Conservation (phyloP, 805 yeast genomes). For the Saturnispora quitensis region DNA sequence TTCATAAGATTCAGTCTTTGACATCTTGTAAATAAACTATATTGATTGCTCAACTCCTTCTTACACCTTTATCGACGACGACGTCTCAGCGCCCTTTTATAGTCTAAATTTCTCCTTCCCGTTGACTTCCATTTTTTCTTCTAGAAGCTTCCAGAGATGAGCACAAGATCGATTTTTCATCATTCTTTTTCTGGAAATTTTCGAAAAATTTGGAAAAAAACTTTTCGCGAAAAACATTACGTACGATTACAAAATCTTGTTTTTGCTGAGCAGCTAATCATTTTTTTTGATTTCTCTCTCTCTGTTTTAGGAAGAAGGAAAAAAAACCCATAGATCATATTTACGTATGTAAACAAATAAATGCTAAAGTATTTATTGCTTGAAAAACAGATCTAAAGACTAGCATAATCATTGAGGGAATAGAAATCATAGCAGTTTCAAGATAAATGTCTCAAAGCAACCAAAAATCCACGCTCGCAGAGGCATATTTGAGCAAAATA, state of each 20-base stretch:
- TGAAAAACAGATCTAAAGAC: not conserved
- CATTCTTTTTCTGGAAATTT: not conserved
- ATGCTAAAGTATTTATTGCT: not conserved
- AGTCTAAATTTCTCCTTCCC: not conserved
- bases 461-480: conserved; percentile 4
- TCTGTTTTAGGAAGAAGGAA: not conserved
- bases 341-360: not conserved
- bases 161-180: not conserved
- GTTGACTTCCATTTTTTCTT: not conserved
- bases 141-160: conserved; percentile 6
- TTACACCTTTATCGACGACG: not conserved
- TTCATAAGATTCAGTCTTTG: conserved; percentile 72
- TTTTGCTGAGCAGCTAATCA: not conserved
- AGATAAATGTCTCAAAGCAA: not conserved
- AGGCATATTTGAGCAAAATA: conserved; percentile 4
- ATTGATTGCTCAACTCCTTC: not conserved
- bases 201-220: not conserved
- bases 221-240: not conserved
- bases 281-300: not conserved
- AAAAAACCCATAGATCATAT: not conserved
- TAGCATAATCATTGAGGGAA: not conserved
- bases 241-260: not conserved
- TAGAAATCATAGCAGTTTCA: not conserved
- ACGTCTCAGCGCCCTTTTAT: not conserved
- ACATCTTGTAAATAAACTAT: conserved; percentile 16